Base-by-base conservation (phyloP, 164 flowering plant genomes). In the Nymphaea colorata region DNA sequence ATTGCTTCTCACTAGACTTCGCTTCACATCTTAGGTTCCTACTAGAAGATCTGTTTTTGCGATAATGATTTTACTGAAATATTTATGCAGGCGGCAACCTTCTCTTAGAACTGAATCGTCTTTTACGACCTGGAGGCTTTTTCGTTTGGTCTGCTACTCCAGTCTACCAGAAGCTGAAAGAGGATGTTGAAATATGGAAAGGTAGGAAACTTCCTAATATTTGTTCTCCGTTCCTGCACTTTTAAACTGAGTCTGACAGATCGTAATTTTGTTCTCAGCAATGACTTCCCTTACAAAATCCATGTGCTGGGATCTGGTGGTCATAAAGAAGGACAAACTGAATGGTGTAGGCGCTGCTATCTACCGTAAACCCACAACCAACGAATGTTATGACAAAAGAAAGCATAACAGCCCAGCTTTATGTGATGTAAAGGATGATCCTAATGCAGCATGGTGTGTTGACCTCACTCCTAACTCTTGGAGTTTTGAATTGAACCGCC, bases 111-210 rank as follows among this genome's bases (percentile, higher is more conserved):
- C 67, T 94, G 69, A 94, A 94, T 72, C 85, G 98, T 3, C 83
- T 47, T 47, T 85, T 94, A 0, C 72, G 98, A 12, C 96, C 98
- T 2, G 97, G 97, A 2, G 98, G 98, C 41, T 86, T 72, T 53
- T 94, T 94, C 83, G 88, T 90, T 4, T 94, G 98, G 98, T 94
- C 96, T n/a, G 96, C 98, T 10, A 94, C 98, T 64, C 98, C 98
- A 4, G 95, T 91, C 18, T 91, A 91, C 76, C 96, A 85, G 71
- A 91, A 78, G 77, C 83, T 84, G 65, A 42, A 77, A 73, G 98
- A 94, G 83, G 98, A 94, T 69, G 90, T 82, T 2, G 83, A 83
- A 67, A 91, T 94, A 44, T 94, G 99, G 99, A 77, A 88, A 44
- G 98, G 99, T 91, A 79, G 8, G 66, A 53, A 62, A 45, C 5